Conservation (phyloP, 352 stramenopile genomes). For the Phytophthora podocarpi region DNA sequence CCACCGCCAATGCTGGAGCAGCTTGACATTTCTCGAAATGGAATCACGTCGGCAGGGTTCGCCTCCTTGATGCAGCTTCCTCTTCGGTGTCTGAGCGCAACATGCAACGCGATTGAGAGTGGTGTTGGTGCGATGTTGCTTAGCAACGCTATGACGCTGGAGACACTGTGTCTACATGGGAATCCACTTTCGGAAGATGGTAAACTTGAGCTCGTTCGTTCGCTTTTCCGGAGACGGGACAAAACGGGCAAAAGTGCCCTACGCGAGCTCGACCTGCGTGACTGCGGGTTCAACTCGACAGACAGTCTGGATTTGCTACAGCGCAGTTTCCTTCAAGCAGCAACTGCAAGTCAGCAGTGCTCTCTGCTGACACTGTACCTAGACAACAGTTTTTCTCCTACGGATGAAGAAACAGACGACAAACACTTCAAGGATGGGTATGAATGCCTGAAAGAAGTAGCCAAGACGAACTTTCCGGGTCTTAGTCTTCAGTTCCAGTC, state of each 20-base stretch:
- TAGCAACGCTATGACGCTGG: slow-evolving; percentile 27
- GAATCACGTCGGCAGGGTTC: slow-evolving; percentile 44
- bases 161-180: slow-evolving; percentile 32
- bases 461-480: slow-evolving; percentile 21
- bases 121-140: slow-evolving; percentile 33
- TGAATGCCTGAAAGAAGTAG: slow-evolving; percentile 11
- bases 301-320: slow-evolving; percentile 21
- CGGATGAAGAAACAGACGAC: slow-evolving; percentile 1
- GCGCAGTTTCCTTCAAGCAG: slow-evolving; percentile 31
- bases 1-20: slow-evolving; percentile 33
- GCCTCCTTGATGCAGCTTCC: slow-evolving; percentile 30
- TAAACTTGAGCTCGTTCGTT: slow-evolving; percentile 39
- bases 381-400: neutral
- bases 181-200: slow-evolving; percentile 48
- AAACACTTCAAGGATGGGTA: slow-evolving; percentile 11
- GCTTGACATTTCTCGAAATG: slow-evolving; percentile 54
- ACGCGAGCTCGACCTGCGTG: slow-evolving; percentile 36
- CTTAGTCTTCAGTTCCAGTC: slow-evolving; percentile 19
- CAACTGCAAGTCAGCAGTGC: slow-evolving; percentile 29
- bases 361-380: slow-evolving; percentile 22
- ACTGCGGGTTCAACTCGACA: slow-evolving; percentile 35
- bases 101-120: slow-evolving; percentile 43
- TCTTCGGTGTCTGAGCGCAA: slow-evolving; percentile 25
- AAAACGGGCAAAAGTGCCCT: slow-evolving; percentile 31
- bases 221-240: slow-evolving; percentile 33